Base-by-base conservation (phyloP, 1,139 yeast genomes). In the Fermentozyma sake region DNA sequence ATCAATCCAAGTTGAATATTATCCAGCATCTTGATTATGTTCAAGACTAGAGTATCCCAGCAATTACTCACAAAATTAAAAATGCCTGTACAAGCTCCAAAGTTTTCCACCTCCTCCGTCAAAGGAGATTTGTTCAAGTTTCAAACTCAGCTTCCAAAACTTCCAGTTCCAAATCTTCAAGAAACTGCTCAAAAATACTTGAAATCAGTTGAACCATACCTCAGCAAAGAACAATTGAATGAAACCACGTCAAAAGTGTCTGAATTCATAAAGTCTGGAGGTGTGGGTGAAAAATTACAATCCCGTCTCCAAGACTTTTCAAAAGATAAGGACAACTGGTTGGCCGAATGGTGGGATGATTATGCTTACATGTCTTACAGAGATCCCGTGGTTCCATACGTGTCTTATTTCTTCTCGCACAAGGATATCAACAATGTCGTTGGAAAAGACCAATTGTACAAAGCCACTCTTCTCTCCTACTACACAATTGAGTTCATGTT, bases 311-410 rank as follows among this genome's bases (percentile, higher is more conserved):
- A 59, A 23, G 62, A 70, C 16, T 75, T 76, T 44, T 79, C 93
- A 22, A 48, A 59, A 21, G 72, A 60, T 34, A 72, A 77, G 41
- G 79, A 85, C 52, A 91, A 91, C 58, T 91, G 98, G 98, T 72
- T 91, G 49, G 76, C 85, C 30, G 82, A 76, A 37, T 86, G 82
- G 71, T 91, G 98, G 98, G 95, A 89, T 55, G 84, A 84, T 48
- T 86, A 82, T 44, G 95, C 96, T 17, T 91, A 91, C 58, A 66
- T 91, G 67, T 78, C 84, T 22, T 87, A 86, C 61, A 75, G 94
- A 44, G 97, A 86, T 55, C 95, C 97, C 0, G 85, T 91, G 14
- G 86, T 85, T 17, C 97, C 97, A 10, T 87, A 79, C 52, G 96
- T 86, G 21, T 84, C 95, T 8, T 91, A 91, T 62, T 91, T 87